Evolutionary conservation across 2,329 filamentous ascomycete genomes (phyloP).

Genomic region (Aspergillus neotritici): DNA sequence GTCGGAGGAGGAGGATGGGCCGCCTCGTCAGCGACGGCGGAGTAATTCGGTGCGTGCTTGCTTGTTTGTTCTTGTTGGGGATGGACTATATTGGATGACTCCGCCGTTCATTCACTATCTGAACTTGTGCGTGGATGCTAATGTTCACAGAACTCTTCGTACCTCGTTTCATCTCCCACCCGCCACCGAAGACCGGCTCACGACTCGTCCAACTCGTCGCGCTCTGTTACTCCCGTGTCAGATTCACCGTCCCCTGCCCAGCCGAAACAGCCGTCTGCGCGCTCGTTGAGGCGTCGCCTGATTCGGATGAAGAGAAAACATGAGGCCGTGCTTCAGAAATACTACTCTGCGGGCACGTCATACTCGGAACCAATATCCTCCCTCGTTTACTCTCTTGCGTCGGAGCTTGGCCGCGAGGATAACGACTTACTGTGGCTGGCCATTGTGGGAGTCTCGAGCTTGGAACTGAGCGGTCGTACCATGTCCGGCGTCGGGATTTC

Average conservation of each 20-base stretch:
- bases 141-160: slow-evolving; percentile 21
- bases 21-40: slow-evolving; percentile 71
- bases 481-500: slow-evolving; percentile 67
- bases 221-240: slow-evolving; percentile 41
- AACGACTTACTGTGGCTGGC: slow-evolving; percentile 94
- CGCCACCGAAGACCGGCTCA: slow-evolving; percentile 36
- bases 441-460: slow-evolving; percentile 90
- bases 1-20: slow-evolving; percentile 64
- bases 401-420: slow-evolving; percentile 90
- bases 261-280: slow-evolving; percentile 61
- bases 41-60: slow-evolving; percentile 69
- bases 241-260: slow-evolving; percentile 36
- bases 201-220: slow-evolving; percentile 43
- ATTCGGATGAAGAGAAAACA: slow-evolving; percentile 71
- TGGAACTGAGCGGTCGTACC: slow-evolving; percentile 84
- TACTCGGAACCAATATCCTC: slow-evolving; percentile 94
- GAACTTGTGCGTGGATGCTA: too few species aligned
- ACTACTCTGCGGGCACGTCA: slow-evolving; percentile 81
- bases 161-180: slow-evolving; percentile 37
- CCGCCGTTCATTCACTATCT: too few species aligned
- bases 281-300: slow-evolving; percentile 65
- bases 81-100: too few species aligned
- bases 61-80: background rate
- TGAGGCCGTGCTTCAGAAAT: slow-evolving; percentile 67
- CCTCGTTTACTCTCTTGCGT: slow-evolving; percentile 88